These are phyloP conservation scores for Betula pendula DNA, from an alignment of 306 rosid genomes.

Conservation along the genomic window DNA sequence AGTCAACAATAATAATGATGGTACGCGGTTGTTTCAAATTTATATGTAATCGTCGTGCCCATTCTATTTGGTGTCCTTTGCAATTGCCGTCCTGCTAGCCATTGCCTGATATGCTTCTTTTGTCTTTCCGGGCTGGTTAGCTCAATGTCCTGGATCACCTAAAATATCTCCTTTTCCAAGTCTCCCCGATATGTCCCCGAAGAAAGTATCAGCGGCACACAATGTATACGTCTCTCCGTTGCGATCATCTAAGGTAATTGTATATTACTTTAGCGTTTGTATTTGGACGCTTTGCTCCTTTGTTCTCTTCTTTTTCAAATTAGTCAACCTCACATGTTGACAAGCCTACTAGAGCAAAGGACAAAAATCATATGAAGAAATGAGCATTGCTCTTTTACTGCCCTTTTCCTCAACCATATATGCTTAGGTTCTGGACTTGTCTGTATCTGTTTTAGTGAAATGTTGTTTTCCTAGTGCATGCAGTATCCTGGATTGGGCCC, in stretches of 20 bases:
- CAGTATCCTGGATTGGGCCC: too few species aligned
- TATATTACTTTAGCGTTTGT: conserved; percentile 16
- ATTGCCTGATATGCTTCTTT: conserved; percentile 25
- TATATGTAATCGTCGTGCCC: conserved; percentile 6
- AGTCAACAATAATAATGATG: conserved; percentile 58
- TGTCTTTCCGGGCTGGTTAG: conserved; percentile 43
- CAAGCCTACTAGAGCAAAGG: conserved; percentile 5
- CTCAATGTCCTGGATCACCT: conserved; percentile 91
- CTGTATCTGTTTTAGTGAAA: too few species aligned
- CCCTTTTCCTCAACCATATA: too few species aligned
- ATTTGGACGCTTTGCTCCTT: conserved; percentile 1
- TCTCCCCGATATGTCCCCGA: conserved; percentile 99
- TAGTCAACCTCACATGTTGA: conserved; percentile 9
- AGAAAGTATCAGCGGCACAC: conserved; percentile 91
- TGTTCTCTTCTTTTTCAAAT: conserved; percentile 3
- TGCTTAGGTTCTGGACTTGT: too few species aligned
- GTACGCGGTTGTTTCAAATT: conserved; percentile 38
- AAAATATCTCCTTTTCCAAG: conserved; percentile 85
- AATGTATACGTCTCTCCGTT: conserved; percentile 96
- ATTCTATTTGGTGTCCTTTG: conserved; percentile 17
- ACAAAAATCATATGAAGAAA: background rate
- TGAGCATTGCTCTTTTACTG: too few species aligned
- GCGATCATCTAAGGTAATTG: conserved; percentile 88
- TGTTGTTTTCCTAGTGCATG: too few species aligned
- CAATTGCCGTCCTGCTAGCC: conserved; percentile 11